A percentile compares a stretch with the other conserved stretches of the same genome.
These are phyloP conservation scores for Trichosporon sp. DNA, from an alignment of 1,284 basidiomycete species.

Conservation along the genomic window DNA sequence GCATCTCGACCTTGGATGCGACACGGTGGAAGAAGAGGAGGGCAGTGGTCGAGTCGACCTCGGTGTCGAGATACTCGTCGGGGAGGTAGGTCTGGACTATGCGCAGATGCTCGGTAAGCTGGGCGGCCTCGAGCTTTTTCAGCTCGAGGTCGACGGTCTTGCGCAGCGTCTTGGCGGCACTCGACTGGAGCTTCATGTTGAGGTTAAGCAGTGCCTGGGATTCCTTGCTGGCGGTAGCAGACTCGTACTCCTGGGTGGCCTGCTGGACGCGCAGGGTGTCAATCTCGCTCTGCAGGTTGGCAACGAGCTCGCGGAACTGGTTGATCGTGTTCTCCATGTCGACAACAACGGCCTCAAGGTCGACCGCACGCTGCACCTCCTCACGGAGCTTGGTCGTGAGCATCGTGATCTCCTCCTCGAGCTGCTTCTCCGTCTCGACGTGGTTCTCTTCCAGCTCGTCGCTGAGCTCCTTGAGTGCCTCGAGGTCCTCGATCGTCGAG, in stretches of 20 bases:
- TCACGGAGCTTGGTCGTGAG: slow-evolving; percentile 58
- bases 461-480: slow-evolving; percentile 89
- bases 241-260: slow-evolving; percentile 74
- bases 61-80: slow-evolving; percentile 75
- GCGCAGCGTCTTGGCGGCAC: slow-evolving; percentile 81
- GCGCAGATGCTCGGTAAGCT: slow-evolving; percentile 68
- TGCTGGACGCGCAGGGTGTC: slow-evolving; percentile 75
- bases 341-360: slow-evolving; percentile 69
- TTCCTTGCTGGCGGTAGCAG: slow-evolving; percentile 67
- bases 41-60: slow-evolving; percentile 77
- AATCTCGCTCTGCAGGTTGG: slow-evolving; percentile 81
- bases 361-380: slow-evolving; percentile 60
- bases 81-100: slow-evolving; percentile 71
- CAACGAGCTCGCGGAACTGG: slow-evolving; percentile 85
- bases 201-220: slow-evolving; percentile 78
- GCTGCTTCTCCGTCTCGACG: slow-evolving; percentile 82
- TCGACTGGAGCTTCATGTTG: slow-evolving; percentile 85
- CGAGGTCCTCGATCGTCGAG: slow-evolving; percentile 89
- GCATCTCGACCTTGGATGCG: slow-evolving; percentile 74
- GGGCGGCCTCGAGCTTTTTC: slow-evolving; percentile 72
- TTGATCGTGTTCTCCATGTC: slow-evolving; percentile 81
- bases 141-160: slow-evolving; percentile 82
- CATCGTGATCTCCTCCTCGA: slow-evolving; percentile 84
- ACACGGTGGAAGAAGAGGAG: slow-evolving; percentile 88
- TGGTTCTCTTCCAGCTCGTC: slow-evolving; percentile 98